phyloP scores from a whole-genome alignment of 225 moss, liverwort and hornwort genomes.

The Rhytidiadelphus loreus region DNA sequence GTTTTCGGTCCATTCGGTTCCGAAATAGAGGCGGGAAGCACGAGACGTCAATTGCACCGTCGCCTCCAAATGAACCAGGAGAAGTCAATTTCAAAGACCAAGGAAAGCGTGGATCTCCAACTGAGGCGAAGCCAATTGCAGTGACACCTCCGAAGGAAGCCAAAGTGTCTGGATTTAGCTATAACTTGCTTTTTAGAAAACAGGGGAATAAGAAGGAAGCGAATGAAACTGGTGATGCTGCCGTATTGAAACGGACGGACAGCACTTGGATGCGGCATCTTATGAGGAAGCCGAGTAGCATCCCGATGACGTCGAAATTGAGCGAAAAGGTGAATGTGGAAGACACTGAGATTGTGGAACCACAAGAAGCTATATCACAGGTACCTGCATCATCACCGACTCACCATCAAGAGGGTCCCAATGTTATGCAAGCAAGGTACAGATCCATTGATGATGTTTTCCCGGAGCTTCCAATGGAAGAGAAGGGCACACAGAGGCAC shows the following conservation, averaged over 20 bases:
- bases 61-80: neutral
- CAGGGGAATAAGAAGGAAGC: conserved; percentile 21
- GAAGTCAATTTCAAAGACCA: neutral
- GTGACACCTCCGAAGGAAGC: neutral
- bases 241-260: conserved; percentile 2
- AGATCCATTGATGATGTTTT: conserved; percentile 59
- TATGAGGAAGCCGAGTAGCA: neutral
- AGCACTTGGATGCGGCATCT: conserved; percentile 24
- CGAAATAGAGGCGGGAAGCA: conserved; percentile 12
- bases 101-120: neutral
- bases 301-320: neutral
- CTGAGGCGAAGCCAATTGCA: neutral
- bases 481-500: neutral
- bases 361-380: neutral
- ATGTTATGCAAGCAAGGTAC: neutral
- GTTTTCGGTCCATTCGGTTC: conserved; percentile 26
- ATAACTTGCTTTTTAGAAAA: neutral
- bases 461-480: conserved; percentile 58
- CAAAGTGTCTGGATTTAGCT: neutral
- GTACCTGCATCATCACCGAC: neutral
- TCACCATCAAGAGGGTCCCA: neutral
- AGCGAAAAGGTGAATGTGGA: neutral
- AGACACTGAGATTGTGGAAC: neutral
- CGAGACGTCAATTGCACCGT: neutral
- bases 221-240: neutral